A percentile compares a stretch with the other conserved stretches of the same genome.
Conservation (phyloP, 2,329 filamentous ascomycete genomes). For the Trematosphaeria pertusa region DNA sequence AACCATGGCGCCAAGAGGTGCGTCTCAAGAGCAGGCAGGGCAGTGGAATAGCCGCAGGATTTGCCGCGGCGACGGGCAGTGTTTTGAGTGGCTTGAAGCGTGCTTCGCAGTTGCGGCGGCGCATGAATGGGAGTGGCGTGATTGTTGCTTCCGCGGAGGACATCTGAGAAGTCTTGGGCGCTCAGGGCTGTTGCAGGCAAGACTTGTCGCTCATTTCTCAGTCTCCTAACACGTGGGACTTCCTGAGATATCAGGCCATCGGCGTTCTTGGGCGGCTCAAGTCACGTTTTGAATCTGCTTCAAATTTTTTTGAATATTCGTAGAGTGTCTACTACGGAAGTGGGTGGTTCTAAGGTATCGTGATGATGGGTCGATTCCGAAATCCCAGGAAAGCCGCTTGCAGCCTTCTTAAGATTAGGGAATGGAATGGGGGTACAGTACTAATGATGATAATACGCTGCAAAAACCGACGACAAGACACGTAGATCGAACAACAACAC, state of each 20-base stretch:
- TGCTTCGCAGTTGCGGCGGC: too few relatives aligned
- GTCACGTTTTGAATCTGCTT: slow-evolving; percentile 7
- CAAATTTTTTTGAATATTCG: slow-evolving; percentile 6
- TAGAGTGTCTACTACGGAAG: slow-evolving; percentile 1
- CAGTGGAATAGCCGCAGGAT: background rate
- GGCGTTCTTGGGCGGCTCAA: slow-evolving; percentile 3
- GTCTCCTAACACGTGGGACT: background rate
- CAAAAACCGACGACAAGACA: slow-evolving; percentile 2
- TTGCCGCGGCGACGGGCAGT: slow-evolving; percentile 13
- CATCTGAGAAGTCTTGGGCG: background rate
- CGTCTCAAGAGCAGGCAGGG: slow-evolving; percentile 3
- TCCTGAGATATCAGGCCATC: slow-evolving; percentile 4
- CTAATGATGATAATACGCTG: slow-evolving; percentile 9
- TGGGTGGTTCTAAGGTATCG: slow-evolving; percentile 5
- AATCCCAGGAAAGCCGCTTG: too few relatives aligned
- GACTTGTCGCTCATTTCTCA: background rate
- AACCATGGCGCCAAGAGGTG: slow-evolving; percentile 6
- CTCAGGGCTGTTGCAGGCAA: background rate
- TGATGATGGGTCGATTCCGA: slow-evolving; percentile 1
- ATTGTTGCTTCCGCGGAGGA: background rate
- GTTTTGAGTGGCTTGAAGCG: slow-evolving; percentile 19
- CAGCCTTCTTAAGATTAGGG: too few relatives aligned
- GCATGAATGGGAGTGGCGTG: slow-evolving; percentile 18
- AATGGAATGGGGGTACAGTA: too few relatives aligned
- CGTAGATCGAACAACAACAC: slow-evolving; percentile 11